Base-by-base conservation (phyloP, 345 rosid genomes). In the Murraya paniculata region DNA sequence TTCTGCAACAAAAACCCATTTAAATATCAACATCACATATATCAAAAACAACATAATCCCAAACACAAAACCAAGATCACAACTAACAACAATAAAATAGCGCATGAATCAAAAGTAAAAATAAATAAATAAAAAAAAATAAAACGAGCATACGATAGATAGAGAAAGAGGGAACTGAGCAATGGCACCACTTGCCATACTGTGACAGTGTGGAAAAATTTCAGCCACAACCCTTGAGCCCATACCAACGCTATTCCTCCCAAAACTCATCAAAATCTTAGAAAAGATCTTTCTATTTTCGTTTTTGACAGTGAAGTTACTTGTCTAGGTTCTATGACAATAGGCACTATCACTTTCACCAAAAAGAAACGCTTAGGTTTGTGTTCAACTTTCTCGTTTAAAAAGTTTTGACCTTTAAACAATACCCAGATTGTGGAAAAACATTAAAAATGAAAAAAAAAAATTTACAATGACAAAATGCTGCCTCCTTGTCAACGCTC, bases 111-210 rank as follows among this genome's bases (percentile, higher is more conserved):
- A 58, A 84, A 77, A 78, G 59, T 24, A 65, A 78, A 24, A 60
- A n/a, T n/a, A 72, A 10, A 9, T 36, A 45, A 62, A 35, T 35
- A 72, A 72, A 57, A 69, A 77, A 61, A 78, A 78, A 45, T 71
- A 69, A 64, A 30, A 16, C 62, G 56, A 27, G 72, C 83, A 73
- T 84, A 87, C 88, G 60, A 84, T 56, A 64, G 84, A 84, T 27
- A 91, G 81, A 81, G 88, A 89, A 19, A 91, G 86, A 33, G 87
- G 90, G 48, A 65, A 50, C 84, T 82, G 85, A 71, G 84, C 74
- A 80, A 80, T 76, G 77, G 84, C 88, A 71, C 80, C 86, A 50
- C 84, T 78, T 60, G 84, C 82, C 82, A 83, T 71, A 77, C 68
- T 77, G 45, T 76, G 82, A 45, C 79, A 74, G 64, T 79, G 77